Conservation (phyloP, 371 early-diverging fungal species). For the Thermomucor indicae-seudaticae region DNA sequence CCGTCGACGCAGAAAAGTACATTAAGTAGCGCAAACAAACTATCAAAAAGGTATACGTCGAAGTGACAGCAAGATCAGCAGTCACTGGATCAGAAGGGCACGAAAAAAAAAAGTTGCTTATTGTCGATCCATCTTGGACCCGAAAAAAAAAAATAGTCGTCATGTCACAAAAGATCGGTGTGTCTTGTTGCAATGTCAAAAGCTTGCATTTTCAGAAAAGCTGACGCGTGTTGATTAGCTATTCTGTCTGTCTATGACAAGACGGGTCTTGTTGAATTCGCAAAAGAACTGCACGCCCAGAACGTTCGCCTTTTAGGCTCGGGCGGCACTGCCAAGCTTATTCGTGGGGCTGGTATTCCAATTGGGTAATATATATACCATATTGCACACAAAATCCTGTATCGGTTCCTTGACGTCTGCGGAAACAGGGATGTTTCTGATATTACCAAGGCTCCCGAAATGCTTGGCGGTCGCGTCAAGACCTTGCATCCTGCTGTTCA, state of each 20-base stretch:
- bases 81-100: conserved; percentile 3
- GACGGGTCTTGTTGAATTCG: conserved; percentile 89
- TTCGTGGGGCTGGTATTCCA: conserved; percentile 85
- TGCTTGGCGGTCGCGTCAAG: conserved; percentile 98
- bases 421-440: conserved; percentile 86
- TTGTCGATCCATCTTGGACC: neutral
- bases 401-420: conserved; percentile 1
- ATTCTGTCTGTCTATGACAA: conserved; percentile 97
- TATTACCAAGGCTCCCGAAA: conserved; percentile 96
- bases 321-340: conserved; percentile 91
- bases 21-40: too few relatives aligned
- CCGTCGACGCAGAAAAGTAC: too few relatives aligned
- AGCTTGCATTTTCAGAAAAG: neutral
- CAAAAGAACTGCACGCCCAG: conserved; percentile 71
- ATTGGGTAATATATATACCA: conserved; percentile 61
- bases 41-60: too few relatives aligned
- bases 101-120: neutral
- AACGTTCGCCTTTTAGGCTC: conserved; percentile 88
- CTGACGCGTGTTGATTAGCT: conserved; percentile 41
- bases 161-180: conserved; percentile 18
- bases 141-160: too few relatives aligned
- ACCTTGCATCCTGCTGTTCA: conserved; percentile 98
- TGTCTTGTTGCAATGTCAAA: neutral
- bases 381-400: conserved; percentile 4
- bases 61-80: conserved; percentile 17